Conservation (phyloP, 1,284 basidiomycete genomes). For the Puccinia triticina region DNA sequence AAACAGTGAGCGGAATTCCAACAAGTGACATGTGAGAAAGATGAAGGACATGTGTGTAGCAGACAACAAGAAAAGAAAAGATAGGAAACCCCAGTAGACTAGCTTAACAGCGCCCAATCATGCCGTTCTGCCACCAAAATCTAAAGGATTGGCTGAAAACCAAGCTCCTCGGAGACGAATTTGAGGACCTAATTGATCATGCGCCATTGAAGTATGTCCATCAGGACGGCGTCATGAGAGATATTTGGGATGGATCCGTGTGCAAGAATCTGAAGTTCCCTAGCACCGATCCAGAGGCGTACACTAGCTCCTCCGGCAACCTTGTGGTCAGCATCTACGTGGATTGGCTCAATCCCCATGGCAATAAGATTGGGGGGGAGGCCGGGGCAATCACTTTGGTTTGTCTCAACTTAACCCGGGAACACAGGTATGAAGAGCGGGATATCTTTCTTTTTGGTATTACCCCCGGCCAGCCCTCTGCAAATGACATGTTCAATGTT, state of each 20-base stretch:
- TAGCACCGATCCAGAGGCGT: not conserved
- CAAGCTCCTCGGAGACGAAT: not conserved
- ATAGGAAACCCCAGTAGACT: too few species aligned
- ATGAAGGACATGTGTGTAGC: too few species aligned
- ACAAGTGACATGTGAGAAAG: too few species aligned
- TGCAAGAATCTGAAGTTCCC: conserved; percentile 16
- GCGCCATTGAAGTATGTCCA: not conserved
- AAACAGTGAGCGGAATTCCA: too few species aligned
- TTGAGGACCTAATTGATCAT: conserved; percentile 5
- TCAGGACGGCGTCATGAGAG: conserved; percentile 4
- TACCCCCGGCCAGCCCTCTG: conserved; percentile 15
- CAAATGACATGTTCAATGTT: not conserved
- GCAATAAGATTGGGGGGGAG: too few species aligned
- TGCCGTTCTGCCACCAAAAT: not conserved
- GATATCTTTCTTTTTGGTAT: not conserved
- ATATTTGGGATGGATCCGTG: conserved; percentile 34
- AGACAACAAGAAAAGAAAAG: too few species aligned
- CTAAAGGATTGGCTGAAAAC: conserved; percentile 17
- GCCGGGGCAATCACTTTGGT: too few species aligned
- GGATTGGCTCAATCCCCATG: too few species aligned
- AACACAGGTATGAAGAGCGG: too few species aligned
- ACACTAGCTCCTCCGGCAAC: conserved; percentile 19
- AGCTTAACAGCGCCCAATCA: conserved; percentile 8
- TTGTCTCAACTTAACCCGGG: too few species aligned
- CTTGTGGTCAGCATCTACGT: conserved; percentile 27